Percentiles rank a stretch among this genome's conserved stretches.
Conservation (phyloP, 306 rosid genomes). For the Potentilla sterilis region DNA sequence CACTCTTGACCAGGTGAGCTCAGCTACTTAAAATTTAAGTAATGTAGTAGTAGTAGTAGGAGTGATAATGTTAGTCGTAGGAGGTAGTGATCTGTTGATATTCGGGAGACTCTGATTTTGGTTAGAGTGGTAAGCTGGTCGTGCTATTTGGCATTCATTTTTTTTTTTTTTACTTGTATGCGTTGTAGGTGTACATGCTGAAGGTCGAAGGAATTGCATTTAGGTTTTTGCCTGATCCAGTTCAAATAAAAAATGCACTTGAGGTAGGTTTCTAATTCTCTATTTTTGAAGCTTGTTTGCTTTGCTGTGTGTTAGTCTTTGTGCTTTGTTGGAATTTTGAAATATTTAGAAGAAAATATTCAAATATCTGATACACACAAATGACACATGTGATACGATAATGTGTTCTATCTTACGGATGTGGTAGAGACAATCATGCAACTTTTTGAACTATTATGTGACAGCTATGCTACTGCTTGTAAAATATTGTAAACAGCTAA, state of each 20-base stretch:
- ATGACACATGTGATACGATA: not conserved
- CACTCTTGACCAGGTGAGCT: conserved; percentile 82
- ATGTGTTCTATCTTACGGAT: not conserved
- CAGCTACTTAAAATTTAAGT: not conserved
- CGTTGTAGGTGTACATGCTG: conserved; percentile 75
- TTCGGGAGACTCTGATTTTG: not conserved
- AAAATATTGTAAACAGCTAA: not conserved
- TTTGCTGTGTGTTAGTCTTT: not conserved
- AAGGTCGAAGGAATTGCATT: conserved; percentile 99
- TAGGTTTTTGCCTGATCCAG: conserved; percentile 90
- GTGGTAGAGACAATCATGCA: not conserved
- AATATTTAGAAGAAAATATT: not conserved
- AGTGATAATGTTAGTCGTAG: not conserved
- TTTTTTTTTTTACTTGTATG: not conserved
- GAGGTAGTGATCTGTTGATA: not conserved
- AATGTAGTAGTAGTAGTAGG: not conserved
- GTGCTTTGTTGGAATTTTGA: not conserved
- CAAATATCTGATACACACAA: not conserved
- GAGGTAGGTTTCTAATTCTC: conserved; percentile 56
- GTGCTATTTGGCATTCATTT: not conserved
- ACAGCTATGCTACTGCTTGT: conserved; percentile 15
- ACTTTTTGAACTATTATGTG: not conserved
- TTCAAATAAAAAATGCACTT: conserved; percentile 84
- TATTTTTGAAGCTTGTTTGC: not conserved
- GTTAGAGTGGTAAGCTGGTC: not conserved